phyloP scores from a whole-genome alignment of 208 protist species.

The Crithidia bombi region DNA sequence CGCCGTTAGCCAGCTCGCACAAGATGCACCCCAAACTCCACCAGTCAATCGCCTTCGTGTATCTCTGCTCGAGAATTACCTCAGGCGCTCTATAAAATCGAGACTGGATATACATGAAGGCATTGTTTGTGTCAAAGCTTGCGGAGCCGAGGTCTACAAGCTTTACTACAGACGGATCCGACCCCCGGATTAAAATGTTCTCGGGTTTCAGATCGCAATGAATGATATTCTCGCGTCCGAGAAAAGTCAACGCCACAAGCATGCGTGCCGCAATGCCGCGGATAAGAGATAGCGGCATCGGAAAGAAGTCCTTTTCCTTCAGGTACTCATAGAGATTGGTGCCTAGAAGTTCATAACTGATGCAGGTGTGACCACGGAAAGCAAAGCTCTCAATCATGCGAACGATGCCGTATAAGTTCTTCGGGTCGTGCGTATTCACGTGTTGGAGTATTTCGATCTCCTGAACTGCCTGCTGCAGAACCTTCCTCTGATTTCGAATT shows the following conservation, averaged over 20 bases:
- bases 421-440: conserved; percentile 62
- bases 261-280: conserved; percentile 72
- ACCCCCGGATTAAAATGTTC: conserved; percentile 92
- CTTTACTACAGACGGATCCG: conserved; percentile 90
- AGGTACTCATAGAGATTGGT: conserved; percentile 81
- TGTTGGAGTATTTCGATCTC: conserved; percentile 86
- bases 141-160: conserved; percentile 98
- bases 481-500: conserved; percentile 70
- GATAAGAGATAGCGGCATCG: conserved; percentile 73
- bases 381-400: conserved; percentile 73
- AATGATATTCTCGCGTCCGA: conserved; percentile 89
- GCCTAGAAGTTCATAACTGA: conserved; percentile 77
- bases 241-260: conserved; percentile 77
- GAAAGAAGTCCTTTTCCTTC: conserved; percentile 73
- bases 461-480: conserved; percentile 68
- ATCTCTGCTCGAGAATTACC: conserved; percentile 83
- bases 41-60: conserved; percentile 87
- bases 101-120: conserved; percentile 94
- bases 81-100: conserved; percentile 93
- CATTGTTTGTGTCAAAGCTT: conserved; percentile 91
- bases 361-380: conserved; percentile 79
- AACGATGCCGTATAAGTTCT: conserved; percentile 72
- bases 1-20: conserved; percentile 92
- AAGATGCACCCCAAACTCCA: conserved; percentile 95
- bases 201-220: conserved; percentile 98